Conservation (phyloP, 345 rosid genomes). For the Pistacia atlantica region DNA sequence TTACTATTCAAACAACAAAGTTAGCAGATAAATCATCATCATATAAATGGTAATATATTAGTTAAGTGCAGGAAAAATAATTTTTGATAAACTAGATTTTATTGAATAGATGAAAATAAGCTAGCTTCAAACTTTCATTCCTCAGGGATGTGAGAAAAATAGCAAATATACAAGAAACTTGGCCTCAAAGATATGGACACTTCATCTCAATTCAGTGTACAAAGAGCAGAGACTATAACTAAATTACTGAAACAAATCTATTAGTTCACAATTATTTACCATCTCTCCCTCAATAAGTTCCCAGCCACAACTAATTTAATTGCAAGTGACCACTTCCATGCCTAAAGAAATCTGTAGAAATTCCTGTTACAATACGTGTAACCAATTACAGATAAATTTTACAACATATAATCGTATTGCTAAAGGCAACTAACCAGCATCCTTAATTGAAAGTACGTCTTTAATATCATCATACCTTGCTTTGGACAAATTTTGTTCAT, state of each 20-base stretch:
- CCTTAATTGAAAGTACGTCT: not conserved
- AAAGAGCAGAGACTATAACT: not conserved
- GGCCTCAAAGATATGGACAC: not conserved
- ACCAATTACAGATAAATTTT: conserved; percentile 7
- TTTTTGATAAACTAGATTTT: not conserved
- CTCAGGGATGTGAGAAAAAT: not conserved
- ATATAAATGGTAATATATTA: not conserved
- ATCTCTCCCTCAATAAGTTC: not conserved
- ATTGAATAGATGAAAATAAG: not conserved
- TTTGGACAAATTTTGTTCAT: conserved; percentile 1
- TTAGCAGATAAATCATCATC: not conserved
- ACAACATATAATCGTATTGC: not conserved
- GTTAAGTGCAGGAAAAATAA: not conserved
- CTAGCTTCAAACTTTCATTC: conserved; percentile 8
- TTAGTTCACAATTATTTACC: not conserved
- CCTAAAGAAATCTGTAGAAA: not conserved
- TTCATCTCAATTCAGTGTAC: not conserved
- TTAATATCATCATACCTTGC: not conserved
- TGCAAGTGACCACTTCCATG: not conserved
- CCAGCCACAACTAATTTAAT: not conserved
- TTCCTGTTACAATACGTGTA: conserved; percentile 3
- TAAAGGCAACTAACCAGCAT: conserved; percentile 7
- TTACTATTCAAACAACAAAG: not conserved
- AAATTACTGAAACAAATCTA: not conserved
- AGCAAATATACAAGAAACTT: not conserved